Conservation (phyloP, 2,329 filamentous ascomycete species). For the Apiospora saccharicola region DNA sequence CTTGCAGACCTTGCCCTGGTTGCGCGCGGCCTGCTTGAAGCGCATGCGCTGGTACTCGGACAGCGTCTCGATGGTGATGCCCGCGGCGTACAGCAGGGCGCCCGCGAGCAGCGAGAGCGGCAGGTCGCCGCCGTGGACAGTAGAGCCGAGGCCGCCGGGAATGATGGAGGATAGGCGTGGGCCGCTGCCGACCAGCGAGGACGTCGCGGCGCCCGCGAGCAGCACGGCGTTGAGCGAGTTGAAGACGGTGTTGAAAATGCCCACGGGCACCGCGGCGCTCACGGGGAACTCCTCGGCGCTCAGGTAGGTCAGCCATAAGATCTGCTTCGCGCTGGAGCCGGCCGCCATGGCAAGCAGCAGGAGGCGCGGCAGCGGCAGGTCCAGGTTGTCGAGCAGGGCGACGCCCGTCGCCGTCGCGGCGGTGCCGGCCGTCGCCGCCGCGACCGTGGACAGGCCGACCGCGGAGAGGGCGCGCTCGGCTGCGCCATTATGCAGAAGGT, state of each 20-base stretch:
- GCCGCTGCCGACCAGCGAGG: constrained; percentile 45
- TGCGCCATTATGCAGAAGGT: constrained; percentile 50
- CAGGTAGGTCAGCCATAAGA: constrained; percentile 57
- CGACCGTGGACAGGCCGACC: constrained; percentile 20
- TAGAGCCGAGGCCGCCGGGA: too few relatives aligned
- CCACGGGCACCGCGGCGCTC: constrained; percentile 50
- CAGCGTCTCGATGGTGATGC: constrained; percentile 61
- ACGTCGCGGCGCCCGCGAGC: constrained; percentile 56
- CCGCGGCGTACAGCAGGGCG: constrained; percentile 55
- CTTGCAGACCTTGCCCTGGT: constrained; percentile 48
- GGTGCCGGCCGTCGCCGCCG: neutral
- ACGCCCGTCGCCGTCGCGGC: constrained; percentile 14
- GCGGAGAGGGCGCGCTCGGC: constrained; percentile 25
- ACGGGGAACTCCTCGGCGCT: constrained; percentile 59
- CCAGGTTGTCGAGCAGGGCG: constrained; percentile 27
- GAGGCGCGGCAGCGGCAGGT: constrained; percentile 46
- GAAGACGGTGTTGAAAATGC: constrained; percentile 59
- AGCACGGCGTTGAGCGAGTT: constrained; percentile 65
- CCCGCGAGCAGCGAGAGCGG: constrained; percentile 50
- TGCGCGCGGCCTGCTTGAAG: constrained; percentile 49
- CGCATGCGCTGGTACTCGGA: constrained; percentile 62
- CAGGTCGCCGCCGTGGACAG: constrained; percentile 28
- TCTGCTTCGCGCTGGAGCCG: constrained; percentile 62
- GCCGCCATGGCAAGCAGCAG: constrained; percentile 62
- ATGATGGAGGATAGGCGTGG: constrained; percentile 27